Base-by-base conservation (phyloP, 495 filamentous ascomycete genomes). In the Choiromyces venosus region DNA sequence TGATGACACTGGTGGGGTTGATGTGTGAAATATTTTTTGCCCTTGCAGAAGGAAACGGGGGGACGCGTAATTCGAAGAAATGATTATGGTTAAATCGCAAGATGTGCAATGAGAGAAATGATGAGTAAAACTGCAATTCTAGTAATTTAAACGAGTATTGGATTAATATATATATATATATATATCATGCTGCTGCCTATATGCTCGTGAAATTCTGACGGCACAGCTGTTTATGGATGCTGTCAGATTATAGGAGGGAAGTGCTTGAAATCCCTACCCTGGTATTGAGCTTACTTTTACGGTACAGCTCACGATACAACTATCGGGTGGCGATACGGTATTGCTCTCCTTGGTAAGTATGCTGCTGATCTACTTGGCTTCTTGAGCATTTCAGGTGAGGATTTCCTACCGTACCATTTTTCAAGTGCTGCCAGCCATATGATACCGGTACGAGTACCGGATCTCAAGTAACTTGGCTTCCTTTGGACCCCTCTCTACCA, bases 1-100 rank as follows among this genome's bases (percentile, higher is more conserved):
- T 36, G 74, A 76, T 67, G 66, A 68, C 21, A 21, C 65, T 6
- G 39, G 69, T 12, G 68, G 37, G 38, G 18, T 19, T 38, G 37
- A 40, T 46, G 37, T 69, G 25, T 61, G 52, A 61, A 29, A 61
- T 33, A 33, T n/a, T 16, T 56, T 56, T 29, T 56, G 46, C 12
- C 46, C 46, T 29, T 6, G 44, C 21, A 29, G 21, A 3, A 33
- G 7, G 36, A 14, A 18, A 3, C 65, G 33, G 42, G 1, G 36
- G 52, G 4, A 71, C 37, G 38, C 35, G 18, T 29, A 29, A 64
- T 19, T 16, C 10, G 19, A 14, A 9, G 19, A 19, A 21, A 37
- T 70, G n/a, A n/a, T n/a, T n/a, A n/a, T 33, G 3, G 10, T 6
- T 3, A 35, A 37, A 35, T 37, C 18, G 33, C 12, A 37, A 21